Conservation (phyloP, 257 asterid species). For the Dorcoceras hygrometricum region DNA sequence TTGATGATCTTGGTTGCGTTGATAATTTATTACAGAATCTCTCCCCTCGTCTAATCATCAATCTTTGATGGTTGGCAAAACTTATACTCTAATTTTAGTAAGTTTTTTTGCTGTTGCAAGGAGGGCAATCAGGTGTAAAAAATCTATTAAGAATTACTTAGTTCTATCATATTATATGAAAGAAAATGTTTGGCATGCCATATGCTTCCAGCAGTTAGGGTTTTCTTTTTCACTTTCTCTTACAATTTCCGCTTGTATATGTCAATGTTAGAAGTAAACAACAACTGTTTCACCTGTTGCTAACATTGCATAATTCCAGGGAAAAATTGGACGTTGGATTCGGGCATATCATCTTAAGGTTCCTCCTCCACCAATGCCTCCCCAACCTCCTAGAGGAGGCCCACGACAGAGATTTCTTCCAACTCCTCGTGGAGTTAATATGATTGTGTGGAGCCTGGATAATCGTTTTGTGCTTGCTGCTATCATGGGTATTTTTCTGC, state of each 20-base stretch:
- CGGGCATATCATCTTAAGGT: constrained; percentile 94
- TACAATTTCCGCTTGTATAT: background rate
- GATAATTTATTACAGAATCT: background rate
- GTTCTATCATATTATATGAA: background rate
- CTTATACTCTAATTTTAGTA: background rate
- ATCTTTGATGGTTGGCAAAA: background rate
- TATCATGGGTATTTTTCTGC: constrained; percentile 30
- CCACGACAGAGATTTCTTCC: constrained; percentile 93
- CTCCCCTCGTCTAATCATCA: background rate
- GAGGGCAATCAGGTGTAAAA: background rate
- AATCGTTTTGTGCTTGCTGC: constrained; percentile 98
- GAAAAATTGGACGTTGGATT: constrained; percentile 78
- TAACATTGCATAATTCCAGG: constrained; percentile 36
- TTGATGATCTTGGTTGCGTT: too few species aligned
- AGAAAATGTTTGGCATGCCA: background rate
- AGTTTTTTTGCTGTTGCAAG: background rate
- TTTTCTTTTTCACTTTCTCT: background rate
- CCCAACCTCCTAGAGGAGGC: constrained; percentile 90
- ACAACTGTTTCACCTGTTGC: background rate
- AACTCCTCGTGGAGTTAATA: constrained; percentile 96
- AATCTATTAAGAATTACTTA: background rate
- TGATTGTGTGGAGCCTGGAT: constrained; percentile 93
- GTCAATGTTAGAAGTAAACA: background rate
- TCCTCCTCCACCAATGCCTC: constrained; percentile 95
- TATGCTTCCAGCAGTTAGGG: background rate